Evolutionary conservation across 495 filamentous ascomycete genomes (phyloP), one percentile per base, ranked within the genome.

Genomic region (Extremus antarcticus): DNA sequence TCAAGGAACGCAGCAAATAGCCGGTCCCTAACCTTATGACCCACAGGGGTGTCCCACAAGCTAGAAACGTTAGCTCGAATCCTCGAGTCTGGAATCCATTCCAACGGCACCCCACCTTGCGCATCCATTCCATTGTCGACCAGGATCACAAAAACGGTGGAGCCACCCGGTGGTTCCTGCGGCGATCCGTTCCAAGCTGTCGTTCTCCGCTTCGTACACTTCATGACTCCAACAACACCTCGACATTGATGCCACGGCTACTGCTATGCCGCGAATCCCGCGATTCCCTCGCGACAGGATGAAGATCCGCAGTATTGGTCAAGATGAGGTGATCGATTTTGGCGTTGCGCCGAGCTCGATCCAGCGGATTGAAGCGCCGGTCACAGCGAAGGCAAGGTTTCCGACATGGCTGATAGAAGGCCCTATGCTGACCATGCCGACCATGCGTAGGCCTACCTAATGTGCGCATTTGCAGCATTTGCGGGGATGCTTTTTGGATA

Each of bases 391-490:
- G 50, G 50, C 38, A 38, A 46, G 43, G 20, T 46, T n/a, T 35
- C 9, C 20, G 24, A 24, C 21, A 8, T 3, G 3, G 9, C 24
- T 48, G 3, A n/a, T 20, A 10, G 46, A 48, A 23, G 20, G 9
- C 8, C 4, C 7, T n/a, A 8, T 8, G 15, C 7, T 21, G 21
- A n/a, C 21, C 23, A 25, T n/a, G n/a, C 50, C 41, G 13, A 50
- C 25, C 2, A 32, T 25, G 24, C 2, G 15, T 21, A 56, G 72
- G 81, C 82, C 29, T 85, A 86, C 65, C 67, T 84, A 25, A 78
- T 86, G 72, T 85, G 81, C 65, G 81, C 78, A 53, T 85, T 85
- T 65, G 79, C 81, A 43, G 75, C 81, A 10, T 84, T 85, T 64
- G 82, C 82, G 51, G 82, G 82, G 68, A 81, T 84, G 4, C 25